A percentile compares a stretch with the other conserved stretches of the same genome.
Conservation (phyloP, 2,329 filamentous ascomycete genomes). For the Plenodomus tracheiphilus region DNA sequence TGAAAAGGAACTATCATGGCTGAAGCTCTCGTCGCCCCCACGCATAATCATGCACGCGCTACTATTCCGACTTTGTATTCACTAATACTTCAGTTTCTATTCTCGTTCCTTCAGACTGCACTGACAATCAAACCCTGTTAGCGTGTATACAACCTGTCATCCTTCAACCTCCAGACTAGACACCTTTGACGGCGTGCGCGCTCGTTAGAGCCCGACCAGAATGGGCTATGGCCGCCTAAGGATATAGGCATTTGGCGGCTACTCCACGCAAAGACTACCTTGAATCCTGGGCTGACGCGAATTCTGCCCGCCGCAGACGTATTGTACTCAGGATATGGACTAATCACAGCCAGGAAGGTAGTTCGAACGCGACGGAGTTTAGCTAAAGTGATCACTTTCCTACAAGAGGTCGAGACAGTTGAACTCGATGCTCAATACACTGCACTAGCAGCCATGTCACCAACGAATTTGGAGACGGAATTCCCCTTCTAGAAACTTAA, state of each 20-base stretch:
- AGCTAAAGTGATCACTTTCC: no score
- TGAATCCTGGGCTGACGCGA: neutral
- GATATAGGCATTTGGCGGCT: neutral
- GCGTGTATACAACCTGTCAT: neutral
- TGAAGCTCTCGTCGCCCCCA: neutral
- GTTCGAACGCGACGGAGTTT: no score
- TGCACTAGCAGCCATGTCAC: neutral
- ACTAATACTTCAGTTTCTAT: neutral
- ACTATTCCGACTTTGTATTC: neutral
- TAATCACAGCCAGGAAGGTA: no score
- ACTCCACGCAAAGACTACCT: neutral
- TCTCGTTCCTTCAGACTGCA: neutral
- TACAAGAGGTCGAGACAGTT: no score
- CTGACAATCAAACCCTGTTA: neutral
- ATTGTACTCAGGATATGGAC: no score
- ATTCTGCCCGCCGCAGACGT: neutral
- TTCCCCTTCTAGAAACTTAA: neutral
- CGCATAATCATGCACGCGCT: neutral
- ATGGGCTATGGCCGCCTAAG: no score
- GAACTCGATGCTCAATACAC: no score
- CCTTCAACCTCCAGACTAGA: neutral
- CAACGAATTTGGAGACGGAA: no score
- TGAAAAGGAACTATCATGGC: neutral
- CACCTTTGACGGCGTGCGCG: neutral
- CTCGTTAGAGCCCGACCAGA: neutral